These are phyloP conservation scores for Globisporangium abappressorium DNA, from an alignment of 352 stramenopile species.

Conservation along the genomic window DNA sequence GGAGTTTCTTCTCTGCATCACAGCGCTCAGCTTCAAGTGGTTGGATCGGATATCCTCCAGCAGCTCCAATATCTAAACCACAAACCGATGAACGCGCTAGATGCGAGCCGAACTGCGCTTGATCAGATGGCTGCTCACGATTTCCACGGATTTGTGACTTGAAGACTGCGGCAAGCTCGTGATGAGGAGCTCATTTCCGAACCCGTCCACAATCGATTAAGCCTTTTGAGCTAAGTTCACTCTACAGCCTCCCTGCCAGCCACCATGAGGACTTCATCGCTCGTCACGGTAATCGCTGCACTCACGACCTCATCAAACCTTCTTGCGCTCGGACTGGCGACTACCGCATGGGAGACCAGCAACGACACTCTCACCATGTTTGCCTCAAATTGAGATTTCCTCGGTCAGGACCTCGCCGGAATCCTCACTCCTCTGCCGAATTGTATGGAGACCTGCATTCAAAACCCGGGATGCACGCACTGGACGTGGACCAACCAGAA, in stretches of 20 bases:
- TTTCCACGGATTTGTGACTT: background rate
- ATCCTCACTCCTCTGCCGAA: too few relatives aligned
- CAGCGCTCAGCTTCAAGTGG: background rate
- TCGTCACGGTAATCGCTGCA: background rate
- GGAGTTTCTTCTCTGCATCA: too few relatives aligned
- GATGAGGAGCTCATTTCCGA: background rate
- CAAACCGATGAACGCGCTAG: background rate
- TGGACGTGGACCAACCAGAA: too few relatives aligned
- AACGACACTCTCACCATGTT: background rate
- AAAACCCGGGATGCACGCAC: too few relatives aligned
- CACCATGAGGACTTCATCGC: background rate
- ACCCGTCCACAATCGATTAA: background rate
- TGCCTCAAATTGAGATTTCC: background rate
- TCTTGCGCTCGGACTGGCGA: background rate
- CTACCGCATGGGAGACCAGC: background rate
- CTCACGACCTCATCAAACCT: background rate
- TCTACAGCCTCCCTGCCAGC: too few relatives aligned
- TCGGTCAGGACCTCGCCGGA: background rate
- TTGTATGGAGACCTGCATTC: too few relatives aligned
- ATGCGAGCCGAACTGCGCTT: background rate
- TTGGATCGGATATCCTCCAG: background rate
- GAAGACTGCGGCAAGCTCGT: background rate
- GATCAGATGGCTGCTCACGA: background rate
- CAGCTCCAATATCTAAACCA: background rate
- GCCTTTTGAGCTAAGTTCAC: background rate